A percentile compares a stretch with the other conserved stretches of the same genome.
These are phyloP conservation scores for Acer negundo DNA, from an alignment of 345 rosid species.

Conservation along the genomic window DNA sequence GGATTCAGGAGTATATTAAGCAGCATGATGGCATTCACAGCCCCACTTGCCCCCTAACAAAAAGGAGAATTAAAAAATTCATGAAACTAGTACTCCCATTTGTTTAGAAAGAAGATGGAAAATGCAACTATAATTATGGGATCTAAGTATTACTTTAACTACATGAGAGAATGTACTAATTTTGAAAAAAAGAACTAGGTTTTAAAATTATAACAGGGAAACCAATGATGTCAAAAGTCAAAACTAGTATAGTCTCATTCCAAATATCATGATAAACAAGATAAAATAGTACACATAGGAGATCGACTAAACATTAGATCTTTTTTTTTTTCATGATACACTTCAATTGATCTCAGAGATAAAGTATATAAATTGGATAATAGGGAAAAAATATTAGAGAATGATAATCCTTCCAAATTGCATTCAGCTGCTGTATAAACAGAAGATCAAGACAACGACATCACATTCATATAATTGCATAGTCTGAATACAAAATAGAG, in stretches of 20 bases:
- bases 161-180: background rate
- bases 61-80: constrained; percentile 15
- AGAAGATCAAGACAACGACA: constrained; percentile 3
- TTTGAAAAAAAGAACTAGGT: background rate
- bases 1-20: constrained; percentile 86
- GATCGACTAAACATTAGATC: background rate
- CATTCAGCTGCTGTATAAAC: background rate
- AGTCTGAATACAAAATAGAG: constrained; percentile 3
- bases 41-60: constrained; percentile 86
- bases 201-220: background rate
- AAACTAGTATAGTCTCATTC: constrained; percentile 1
- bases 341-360: background rate
- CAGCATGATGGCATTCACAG: constrained; percentile 89
- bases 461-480: background rate
- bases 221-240: background rate
- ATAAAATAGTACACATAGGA: background rate
- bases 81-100: background rate
- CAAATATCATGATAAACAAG: constrained; percentile 1
- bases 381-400: background rate
- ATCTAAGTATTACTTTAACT: background rate
- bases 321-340: background rate
- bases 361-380: background rate
- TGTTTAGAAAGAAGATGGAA: background rate
- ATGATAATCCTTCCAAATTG: background rate
- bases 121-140: background rate